A percentile compares a stretch with the other conserved stretches of the same genome.
phyloP scores from a whole-genome alignment of 257 asterid genomes.

The Verbena officinalis region DNA sequence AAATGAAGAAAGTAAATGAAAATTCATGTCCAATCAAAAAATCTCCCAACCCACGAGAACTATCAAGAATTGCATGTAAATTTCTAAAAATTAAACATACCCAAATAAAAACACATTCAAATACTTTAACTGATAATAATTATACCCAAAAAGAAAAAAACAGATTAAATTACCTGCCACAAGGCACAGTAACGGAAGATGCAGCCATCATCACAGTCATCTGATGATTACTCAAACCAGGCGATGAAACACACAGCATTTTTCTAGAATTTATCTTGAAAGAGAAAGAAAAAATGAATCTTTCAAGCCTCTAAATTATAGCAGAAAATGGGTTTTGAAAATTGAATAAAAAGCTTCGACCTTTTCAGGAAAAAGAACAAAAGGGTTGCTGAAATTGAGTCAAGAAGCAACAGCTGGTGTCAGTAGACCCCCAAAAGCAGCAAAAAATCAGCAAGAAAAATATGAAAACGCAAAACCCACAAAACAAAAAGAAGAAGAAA shows the following conservation, averaged over 20 bases:
- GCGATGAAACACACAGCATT: conserved; percentile 56
- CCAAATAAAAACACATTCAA: conserved; percentile 1
- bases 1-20: too few species aligned
- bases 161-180: conserved; percentile 51
- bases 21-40: too few species aligned
- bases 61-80: conserved; percentile 14
- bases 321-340: conserved; percentile 17
- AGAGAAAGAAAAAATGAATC: conserved; percentile 21
- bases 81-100: not conserved
- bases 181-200: conserved; percentile 39
- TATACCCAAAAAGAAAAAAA: too few species aligned
- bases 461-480: not conserved
- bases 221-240: conserved; percentile 47
- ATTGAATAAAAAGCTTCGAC: conserved; percentile 16
- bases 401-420: conserved; percentile 24
- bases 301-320: conserved; percentile 23
- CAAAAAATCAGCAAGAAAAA: conserved; percentile 16
- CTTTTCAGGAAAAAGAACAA: conserved; percentile 28
- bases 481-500: not conserved
- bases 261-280: conserved; percentile 32
- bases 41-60: not conserved
- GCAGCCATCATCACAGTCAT: conserved; percentile 34
- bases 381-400: conserved; percentile 33
- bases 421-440: conserved; percentile 29
- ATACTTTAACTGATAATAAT: not conserved